Evolutionary conservation across 441 rosid genomes (phyloP), one percentile per base, ranked within the genome.

Genomic region (Euphorbia schlechtendalii): DNA sequence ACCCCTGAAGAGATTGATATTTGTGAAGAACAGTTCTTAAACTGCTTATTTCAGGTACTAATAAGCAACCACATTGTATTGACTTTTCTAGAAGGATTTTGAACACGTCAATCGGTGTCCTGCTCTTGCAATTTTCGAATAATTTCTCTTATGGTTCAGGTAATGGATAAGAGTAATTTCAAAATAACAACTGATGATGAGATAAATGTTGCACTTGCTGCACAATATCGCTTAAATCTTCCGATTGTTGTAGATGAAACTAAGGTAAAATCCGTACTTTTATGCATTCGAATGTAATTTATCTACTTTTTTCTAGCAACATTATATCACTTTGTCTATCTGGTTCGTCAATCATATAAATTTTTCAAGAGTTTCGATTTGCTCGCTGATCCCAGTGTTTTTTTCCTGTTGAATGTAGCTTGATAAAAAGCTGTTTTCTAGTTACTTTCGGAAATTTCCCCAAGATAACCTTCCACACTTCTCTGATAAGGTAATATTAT

Each of bases 151-250:
- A 9, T 15, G 59, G 7, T 59, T 4, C 83, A 91, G 97, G 85
- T 88, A 46, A 88, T 87, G 94, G 87, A 91, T 12, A 85, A 87
- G 81, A 91, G 96, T 80, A 91, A 88, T 64, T 91, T 91, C 77
- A 85, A 85, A 73, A 68, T 89, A 59, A 69, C 82, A 20, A 72
- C 83, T 2, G 77, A 85, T 56, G 83, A 82, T 14, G 98, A 89
- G 82, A 81, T 89, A 71, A 86, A 85, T 54, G 75, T 88, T 72
- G 96, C 98, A 41, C 85, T 70, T 41, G 77, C 92, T 55, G 92
- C 82, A 40, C 90, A 89, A 75, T 91, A 91, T 69, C 96, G 81
- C 72, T 82, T 91, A 15, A 87, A 89, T 80, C 89, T 89, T 67
- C 96, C 98, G 28, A 91, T 91, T 55, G 73, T 71, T 32, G 94